Evolutionary conservation across 768 basidiomycete genomes (phyloP).

Genomic region (Tricholoma hemisulphureum): DNA sequence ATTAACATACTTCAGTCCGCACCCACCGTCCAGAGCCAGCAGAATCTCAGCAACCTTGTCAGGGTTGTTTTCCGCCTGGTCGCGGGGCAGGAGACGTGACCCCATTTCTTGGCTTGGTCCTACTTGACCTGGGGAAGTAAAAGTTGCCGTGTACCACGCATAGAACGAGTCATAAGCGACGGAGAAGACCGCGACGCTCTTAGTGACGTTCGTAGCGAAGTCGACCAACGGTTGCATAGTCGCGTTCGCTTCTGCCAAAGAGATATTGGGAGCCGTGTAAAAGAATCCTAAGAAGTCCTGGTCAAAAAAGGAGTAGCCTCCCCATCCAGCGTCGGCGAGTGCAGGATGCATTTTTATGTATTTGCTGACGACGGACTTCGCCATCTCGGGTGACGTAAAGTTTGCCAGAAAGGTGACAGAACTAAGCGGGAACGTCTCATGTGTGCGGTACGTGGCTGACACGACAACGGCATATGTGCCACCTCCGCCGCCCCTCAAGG

Average conservation of each 20-base stretch:
- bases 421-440: background rate
- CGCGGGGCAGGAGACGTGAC: slow-evolving; percentile 5
- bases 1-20: slow-evolving; percentile 7
- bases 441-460: slow-evolving; percentile 4
- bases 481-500: slow-evolving; percentile 44
- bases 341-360: slow-evolving; percentile 3
- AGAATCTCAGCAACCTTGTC: slow-evolving; percentile 11
- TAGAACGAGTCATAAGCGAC: background rate
- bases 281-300: background rate
- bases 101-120: slow-evolving; percentile 7
- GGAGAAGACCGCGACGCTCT: background rate
- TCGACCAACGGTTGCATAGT: slow-evolving; percentile 2
- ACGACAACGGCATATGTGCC: slow-evolving; percentile 32
- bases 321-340: slow-evolving; percentile 1
- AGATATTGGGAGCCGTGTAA: background rate
- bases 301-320: background rate
- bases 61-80: background rate
- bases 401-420: background rate
- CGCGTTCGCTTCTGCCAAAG: background rate
- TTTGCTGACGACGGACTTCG: slow-evolving; percentile 4
- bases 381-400: background rate
- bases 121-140: background rate
- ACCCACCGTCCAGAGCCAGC: slow-evolving; percentile 8
- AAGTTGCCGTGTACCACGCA: background rate
- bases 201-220: slow-evolving; percentile 1